phyloP scores from a whole-genome alignment of 805 yeast genomes.

The Saturnispora saitoi region DNA sequence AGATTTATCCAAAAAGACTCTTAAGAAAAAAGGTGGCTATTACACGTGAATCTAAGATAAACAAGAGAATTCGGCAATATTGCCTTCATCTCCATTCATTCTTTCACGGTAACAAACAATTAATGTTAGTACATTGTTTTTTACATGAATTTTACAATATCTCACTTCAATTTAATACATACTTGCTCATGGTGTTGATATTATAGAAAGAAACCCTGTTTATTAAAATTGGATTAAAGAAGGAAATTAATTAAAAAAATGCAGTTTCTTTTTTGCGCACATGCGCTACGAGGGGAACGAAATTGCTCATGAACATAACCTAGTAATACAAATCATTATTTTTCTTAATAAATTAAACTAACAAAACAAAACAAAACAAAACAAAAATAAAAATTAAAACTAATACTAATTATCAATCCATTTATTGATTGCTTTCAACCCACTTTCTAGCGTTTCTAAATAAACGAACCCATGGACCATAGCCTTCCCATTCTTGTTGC shows the following conservation, averaged over 20 bases:
- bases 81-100: background rate
- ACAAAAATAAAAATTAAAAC: too few relatives aligned
- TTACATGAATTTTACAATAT: background rate
- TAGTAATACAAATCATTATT: too few relatives aligned
- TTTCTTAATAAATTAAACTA: background rate
- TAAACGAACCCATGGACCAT: slow-evolving; percentile 93
- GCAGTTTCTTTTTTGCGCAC: background rate
- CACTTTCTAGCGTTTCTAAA: slow-evolving; percentile 91
- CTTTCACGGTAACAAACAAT: background rate
- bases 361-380: too few relatives aligned
- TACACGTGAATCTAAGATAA: background rate
- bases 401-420: background rate
- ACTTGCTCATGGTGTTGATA: slow-evolving; percentile 10
- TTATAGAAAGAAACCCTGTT: background rate
- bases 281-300: slow-evolving; percentile 8
- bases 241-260: background rate
- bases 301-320: background rate
- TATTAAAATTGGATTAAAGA: background rate
- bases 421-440: slow-evolving; percentile 42
- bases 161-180: background rate
- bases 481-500: slow-evolving; percentile 60
- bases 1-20: slow-evolving; percentile 23
- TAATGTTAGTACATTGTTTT: slow-evolving; percentile 4
- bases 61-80: background rate
- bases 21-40: slow-evolving; percentile 4